A percentile compares a stretch with the other conserved stretches of the same genome.
These are phyloP conservation scores for Aspergillus sp. DNA, from an alignment of 2,329 filamentous ascomycete genomes.

Conservation along the genomic window DNA sequence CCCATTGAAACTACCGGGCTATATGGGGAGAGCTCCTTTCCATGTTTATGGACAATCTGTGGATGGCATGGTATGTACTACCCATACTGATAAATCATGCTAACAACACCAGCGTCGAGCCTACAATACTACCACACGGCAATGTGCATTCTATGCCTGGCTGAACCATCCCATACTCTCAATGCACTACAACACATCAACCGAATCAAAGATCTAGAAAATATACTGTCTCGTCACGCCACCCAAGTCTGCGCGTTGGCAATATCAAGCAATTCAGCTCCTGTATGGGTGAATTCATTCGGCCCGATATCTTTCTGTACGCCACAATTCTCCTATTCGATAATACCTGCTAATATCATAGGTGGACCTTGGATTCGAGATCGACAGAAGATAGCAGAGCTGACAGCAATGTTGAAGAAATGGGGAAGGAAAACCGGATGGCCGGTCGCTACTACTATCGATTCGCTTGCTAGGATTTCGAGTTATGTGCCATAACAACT, in stretches of 20 bases:
- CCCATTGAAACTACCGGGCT: conserved; percentile 19
- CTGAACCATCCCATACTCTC: conserved; percentile 5
- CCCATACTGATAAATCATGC: background rate
- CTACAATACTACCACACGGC: conserved; percentile 42
- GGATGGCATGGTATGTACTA: conserved; percentile 39
- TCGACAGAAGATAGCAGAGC: background rate
- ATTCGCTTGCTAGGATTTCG: background rate
- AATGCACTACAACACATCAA: conserved; percentile 13
- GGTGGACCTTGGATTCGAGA: conserved; percentile 12
- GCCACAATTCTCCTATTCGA: conserved; percentile 6
- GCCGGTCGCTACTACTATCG: conserved; percentile 1
- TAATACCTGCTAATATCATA: conserved; percentile 1
- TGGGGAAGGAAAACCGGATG: conserved; percentile 7
- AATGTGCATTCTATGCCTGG: conserved; percentile 25
- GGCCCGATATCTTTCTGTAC: conserved; percentile 46
- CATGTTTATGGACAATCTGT: conserved; percentile 37
- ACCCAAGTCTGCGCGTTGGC: conserved; percentile 42
- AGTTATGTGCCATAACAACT: too few species aligned
- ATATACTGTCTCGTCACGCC: conserved; percentile 30
- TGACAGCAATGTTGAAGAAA: background rate
- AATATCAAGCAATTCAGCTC: conserved; percentile 38
- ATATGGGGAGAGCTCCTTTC: conserved; percentile 21
- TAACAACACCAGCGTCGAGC: conserved; percentile 30
- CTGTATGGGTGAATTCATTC: conserved; percentile 46
- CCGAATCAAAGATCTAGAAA: conserved; percentile 2